Percentiles rank a stretch among this genome's conserved stretches.
Evolutionary conservation across 164 flowering plant genomes (phyloP).

Genomic region (Malania oleifera): DNA sequence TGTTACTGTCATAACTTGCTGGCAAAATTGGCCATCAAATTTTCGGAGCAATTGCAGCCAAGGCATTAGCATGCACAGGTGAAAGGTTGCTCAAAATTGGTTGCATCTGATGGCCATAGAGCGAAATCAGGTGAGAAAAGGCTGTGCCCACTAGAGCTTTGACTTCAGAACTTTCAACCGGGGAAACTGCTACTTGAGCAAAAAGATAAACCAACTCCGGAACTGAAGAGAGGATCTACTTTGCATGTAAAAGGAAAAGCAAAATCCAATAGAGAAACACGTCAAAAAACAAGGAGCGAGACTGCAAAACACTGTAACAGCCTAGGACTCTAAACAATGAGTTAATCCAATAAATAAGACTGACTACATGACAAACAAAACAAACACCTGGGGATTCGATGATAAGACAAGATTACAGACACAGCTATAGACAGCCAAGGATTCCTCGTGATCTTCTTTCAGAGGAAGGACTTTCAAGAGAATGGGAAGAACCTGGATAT

Average conservation of each 20-base stretch:
- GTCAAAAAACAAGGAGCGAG: background rate
- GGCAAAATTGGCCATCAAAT: conserved; percentile 25
- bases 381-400: conserved; percentile 74
- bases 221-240: conserved; percentile 65
- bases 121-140: conserved; percentile 74
- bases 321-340: background rate
- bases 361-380: background rate
- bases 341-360: background rate
- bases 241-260: conserved; percentile 5
- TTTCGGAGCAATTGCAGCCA: conserved; percentile 62
- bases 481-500: conserved; percentile 76
- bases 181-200: conserved; percentile 76
- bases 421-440: conserved; percentile 81
- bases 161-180: conserved; percentile 72
- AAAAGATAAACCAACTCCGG: conserved; percentile 82
- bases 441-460: conserved; percentile 91
- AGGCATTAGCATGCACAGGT: conserved; percentile 82
- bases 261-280: background rate
- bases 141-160: conserved; percentile 70
- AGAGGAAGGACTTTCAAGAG: conserved; percentile 82
- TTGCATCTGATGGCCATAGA: conserved; percentile 88
- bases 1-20: no score
- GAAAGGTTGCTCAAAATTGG: conserved; percentile 72
- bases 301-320: background rate
- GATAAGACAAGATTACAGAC: conserved; percentile 72